Conservation (phyloP, 805 yeast genomes). For the Candida jianshihensis region DNA sequence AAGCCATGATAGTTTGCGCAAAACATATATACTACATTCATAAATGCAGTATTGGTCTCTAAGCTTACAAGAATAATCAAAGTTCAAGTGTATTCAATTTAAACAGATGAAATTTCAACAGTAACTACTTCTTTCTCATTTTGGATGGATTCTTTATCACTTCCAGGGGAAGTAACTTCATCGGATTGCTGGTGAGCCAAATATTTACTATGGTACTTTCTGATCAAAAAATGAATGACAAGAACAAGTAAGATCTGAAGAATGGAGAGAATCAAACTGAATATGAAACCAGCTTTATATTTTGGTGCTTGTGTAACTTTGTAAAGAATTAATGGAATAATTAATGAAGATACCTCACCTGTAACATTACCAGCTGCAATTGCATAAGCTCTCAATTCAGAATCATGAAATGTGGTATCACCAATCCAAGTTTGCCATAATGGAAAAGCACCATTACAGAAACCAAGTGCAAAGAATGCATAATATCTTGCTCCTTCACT, state of each 20-base stretch:
- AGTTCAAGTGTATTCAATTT: no score
- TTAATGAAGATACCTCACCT: neutral
- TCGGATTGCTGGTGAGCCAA: no score
- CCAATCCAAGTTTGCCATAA: constrained; percentile 15
- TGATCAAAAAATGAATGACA: neutral
- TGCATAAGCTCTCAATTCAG: constrained; percentile 13
- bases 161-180: no score
- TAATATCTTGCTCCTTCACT: constrained; percentile 12
- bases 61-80: no score
- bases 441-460: constrained; percentile 11
- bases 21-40: no score
- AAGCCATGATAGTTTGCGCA: no score
- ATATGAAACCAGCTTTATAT: constrained; percentile 2
- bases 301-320: constrained; percentile 4
- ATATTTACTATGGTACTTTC: no score
- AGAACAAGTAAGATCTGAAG: neutral
- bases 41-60: no score
- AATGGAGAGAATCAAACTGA: neutral
- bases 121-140: no score
- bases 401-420: constrained; percentile 8
- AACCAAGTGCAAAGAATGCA: constrained; percentile 17
- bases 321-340: constrained; percentile 7
- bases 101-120: no score
- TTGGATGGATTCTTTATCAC: no score
- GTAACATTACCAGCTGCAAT: constrained; percentile 2